Conservation (phyloP, 2,329 filamentous ascomycete species). For the Exophiala sp. region DNA sequence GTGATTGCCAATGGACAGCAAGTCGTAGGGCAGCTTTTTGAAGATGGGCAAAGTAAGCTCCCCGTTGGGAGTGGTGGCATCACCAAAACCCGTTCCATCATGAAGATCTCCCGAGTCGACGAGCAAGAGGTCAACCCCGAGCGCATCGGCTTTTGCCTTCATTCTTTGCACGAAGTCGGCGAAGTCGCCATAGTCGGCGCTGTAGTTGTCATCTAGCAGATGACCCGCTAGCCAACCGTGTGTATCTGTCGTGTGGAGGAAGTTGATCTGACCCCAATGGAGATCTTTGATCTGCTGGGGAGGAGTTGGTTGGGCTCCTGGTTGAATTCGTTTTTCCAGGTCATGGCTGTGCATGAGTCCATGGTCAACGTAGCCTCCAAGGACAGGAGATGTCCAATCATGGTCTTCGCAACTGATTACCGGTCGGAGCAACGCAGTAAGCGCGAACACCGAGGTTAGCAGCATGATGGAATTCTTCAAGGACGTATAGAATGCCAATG, state of each 20-base stretch:
- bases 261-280: conserved; percentile 63
- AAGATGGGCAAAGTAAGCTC: conserved; percentile 53
- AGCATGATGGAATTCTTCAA: conserved; percentile 5
- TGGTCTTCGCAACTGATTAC: conserved; percentile 22
- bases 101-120: conserved; percentile 64
- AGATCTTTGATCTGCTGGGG: conserved; percentile 33
- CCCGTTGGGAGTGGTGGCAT: conserved; percentile 58
- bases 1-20: conserved; percentile 59
- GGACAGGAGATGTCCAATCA: conserved; percentile 27
- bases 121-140: conserved; percentile 59
- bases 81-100: conserved; percentile 61
- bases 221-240: conserved; percentile 96
- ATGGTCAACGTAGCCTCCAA: conserved; percentile 25
- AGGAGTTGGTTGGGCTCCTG: conserved; percentile 18
- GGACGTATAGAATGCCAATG: not conserved
- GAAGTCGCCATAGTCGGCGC: conserved; percentile 65
- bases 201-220: conserved; percentile 86
- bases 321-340: conserved; percentile 25
- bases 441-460: conserved; percentile 9
- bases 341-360: conserved; percentile 25
- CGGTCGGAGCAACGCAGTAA: conserved; percentile 7
- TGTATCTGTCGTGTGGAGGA: conserved; percentile 81
- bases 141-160: conserved; percentile 54
- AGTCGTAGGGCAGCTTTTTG: conserved; percentile 52
- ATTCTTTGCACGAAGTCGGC: conserved; percentile 59